Percentiles rank a stretch among this genome's conserved stretches.
phyloP scores from a whole-genome alignment of 129 eudicot species.

The Lonicera japonica region DNA sequence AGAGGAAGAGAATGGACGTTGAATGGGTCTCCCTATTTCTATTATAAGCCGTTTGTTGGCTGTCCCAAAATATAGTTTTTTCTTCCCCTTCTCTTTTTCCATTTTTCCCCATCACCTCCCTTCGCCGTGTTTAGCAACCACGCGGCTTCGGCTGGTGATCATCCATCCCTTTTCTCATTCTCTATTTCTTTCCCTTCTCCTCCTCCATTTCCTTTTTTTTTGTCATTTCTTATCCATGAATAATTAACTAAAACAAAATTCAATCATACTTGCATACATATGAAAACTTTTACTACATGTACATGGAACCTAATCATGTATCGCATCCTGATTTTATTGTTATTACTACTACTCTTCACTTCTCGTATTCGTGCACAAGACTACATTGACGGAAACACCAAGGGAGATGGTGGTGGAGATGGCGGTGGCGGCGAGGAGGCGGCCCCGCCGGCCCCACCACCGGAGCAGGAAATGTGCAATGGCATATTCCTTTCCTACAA shows the following conservation, averaged over 20 bases:
- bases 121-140: constrained; percentile 37
- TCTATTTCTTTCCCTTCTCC: not conserved
- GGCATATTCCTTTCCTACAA: constrained; percentile 59
- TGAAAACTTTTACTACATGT: not conserved
- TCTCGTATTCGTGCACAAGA: constrained; percentile 31
- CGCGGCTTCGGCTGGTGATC: constrained; percentile 30
- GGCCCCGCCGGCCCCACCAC: constrained; percentile 27
- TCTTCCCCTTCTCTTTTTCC: constrained; percentile 7
- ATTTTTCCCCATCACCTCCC: constrained; percentile 24
- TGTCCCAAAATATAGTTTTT: not conserved
- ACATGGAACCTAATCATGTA: constrained; percentile 17
- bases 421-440: constrained; percentile 5
- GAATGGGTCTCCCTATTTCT: constrained; percentile 33
- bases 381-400: not conserved
- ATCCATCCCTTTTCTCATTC: not conserved
- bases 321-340: not conserved
- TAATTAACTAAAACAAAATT: not conserved
- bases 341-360: not conserved
- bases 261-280: not conserved
- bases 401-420: too few relatives aligned
- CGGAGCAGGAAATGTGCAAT: constrained; percentile 42
- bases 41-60: constrained; percentile 16
- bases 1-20: constrained; percentile 39
- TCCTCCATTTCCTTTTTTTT: not conserved
- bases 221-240: not conserved